These are phyloP conservation scores for Trichoderma atroviride DNA, from an alignment of 2,329 filamentous ascomycete genomes.

Conservation along the genomic window DNA sequence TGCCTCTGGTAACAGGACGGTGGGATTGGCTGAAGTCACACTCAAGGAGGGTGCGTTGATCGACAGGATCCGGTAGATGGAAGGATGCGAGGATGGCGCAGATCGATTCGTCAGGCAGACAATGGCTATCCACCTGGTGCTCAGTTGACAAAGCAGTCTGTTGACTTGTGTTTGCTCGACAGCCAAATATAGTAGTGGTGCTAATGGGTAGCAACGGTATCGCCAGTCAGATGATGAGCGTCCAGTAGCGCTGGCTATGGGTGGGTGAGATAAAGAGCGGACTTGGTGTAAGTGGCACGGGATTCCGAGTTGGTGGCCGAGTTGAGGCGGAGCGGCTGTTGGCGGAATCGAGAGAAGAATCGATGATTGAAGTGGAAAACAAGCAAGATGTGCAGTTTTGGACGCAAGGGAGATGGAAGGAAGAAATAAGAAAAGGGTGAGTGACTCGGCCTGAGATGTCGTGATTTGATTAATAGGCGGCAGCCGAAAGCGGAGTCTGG, in stretches of 20 bases:
- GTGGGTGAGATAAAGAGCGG: conserved; percentile 17
- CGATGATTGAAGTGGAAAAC: not conserved
- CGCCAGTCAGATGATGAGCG: conserved; percentile 23
- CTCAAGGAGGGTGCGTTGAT: conserved; percentile 23
- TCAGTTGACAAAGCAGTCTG: conserved; percentile 16
- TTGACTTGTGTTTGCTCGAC: not conserved
- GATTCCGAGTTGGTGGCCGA: conserved; percentile 22
- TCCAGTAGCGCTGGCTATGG: not conserved
- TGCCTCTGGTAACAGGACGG: not conserved
- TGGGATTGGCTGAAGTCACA: conserved; percentile 11
- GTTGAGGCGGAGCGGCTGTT: conserved; percentile 22
- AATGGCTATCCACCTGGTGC: conserved; percentile 8
- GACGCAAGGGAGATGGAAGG: not conserved
- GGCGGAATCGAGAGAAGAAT: not conserved
- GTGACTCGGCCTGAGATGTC: conserved; percentile 31
- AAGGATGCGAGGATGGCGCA: conserved; percentile 18
- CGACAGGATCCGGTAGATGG: conserved; percentile 26
- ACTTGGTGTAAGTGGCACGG: conserved; percentile 27
- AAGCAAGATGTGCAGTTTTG: not conserved
- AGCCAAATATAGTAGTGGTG: conserved; percentile 6
- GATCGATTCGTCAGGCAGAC: conserved; percentile 23
- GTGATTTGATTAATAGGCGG: conserved; percentile 25
- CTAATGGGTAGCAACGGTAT: not conserved
- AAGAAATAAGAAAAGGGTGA: conserved; percentile 2
- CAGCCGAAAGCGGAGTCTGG: conserved; percentile 34